These are phyloP conservation scores for Scheffersomyces spartinae DNA, from an alignment of 805 yeast genomes.

Conservation along the genomic window DNA sequence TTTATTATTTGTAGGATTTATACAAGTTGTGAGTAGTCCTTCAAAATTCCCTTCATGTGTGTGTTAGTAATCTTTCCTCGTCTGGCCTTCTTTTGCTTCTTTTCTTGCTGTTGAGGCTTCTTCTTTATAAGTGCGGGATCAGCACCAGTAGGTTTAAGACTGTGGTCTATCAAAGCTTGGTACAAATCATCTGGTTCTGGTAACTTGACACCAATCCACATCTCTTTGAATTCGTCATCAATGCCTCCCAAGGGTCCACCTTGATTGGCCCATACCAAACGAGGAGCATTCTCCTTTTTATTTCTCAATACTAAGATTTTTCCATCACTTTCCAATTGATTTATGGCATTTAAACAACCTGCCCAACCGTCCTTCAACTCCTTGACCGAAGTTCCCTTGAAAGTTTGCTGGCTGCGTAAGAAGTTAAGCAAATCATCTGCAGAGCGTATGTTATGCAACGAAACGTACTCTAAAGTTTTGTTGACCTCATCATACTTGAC, in stretches of 20 bases:
- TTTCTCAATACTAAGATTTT: conserved; percentile 78
- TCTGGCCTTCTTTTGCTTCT: conserved; percentile 85
- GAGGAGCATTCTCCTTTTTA: conserved; percentile 88
- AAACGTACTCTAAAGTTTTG: conserved; percentile 72
- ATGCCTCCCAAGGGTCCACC: conserved; percentile 65
- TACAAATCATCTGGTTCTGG: conserved; percentile 81
- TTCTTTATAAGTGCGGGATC: conserved; percentile 89
- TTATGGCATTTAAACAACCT: conserved; percentile 70
- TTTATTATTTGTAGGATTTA: no score
- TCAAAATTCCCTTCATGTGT: conserved; percentile 91
- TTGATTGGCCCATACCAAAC: conserved; percentile 80
- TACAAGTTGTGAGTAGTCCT: conserved; percentile 53
- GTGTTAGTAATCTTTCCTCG: conserved; percentile 91
- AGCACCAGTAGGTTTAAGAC: conserved; percentile 95
- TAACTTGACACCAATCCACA: conserved; percentile 71
- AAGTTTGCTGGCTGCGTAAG: conserved; percentile 71
- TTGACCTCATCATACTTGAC: conserved; percentile 53
- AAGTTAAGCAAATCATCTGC: conserved; percentile 67
- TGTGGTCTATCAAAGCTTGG: conserved; percentile 61
- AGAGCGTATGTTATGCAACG: conserved; percentile 77
- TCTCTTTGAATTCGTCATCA: conserved; percentile 69
- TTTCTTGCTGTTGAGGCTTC: conserved; percentile 41
- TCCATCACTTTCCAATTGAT: conserved; percentile 64
- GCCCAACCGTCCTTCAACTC: conserved; percentile 90
- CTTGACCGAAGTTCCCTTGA: conserved; percentile 77